These are phyloP conservation scores for Ciborinia camelliae DNA, from an alignment of 2,329 filamentous ascomycete species.

Conservation along the genomic window DNA sequence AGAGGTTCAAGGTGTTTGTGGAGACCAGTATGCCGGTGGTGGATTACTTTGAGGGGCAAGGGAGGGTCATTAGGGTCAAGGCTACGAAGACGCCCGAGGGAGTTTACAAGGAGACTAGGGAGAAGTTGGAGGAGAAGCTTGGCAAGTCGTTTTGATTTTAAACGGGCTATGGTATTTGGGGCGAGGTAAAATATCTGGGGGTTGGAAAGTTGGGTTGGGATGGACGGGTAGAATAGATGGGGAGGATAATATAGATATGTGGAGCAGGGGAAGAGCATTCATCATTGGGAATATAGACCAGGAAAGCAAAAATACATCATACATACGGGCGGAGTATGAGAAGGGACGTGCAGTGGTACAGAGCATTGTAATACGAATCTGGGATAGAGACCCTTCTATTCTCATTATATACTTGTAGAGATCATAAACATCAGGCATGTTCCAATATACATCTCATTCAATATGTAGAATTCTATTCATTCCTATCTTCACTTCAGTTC, in stretches of 20 bases:
- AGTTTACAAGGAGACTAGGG: conserved; percentile 54
- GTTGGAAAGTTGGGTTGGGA: neutral
- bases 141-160: conserved; percentile 46
- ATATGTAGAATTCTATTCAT: conserved; percentile 19
- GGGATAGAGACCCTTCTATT: conserved; percentile 22
- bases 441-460: conserved; percentile 12
- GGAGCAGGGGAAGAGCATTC: conserved; percentile 10
- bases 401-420: neutral
- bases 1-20: conserved; percentile 90
- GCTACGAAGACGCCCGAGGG: conserved; percentile 65
- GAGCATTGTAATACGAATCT: neutral
- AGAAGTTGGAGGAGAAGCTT: conserved; percentile 49
- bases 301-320: conserved; percentile 23
- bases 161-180: neutral
- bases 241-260: conserved; percentile 13
- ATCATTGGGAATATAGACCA: conserved; percentile 11
- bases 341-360: neutral
- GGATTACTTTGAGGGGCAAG: conserved; percentile 72
- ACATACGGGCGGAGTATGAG: conserved; percentile 3
- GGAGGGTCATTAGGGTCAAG: conserved; percentile 75
- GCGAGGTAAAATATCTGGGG: neutral
- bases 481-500: conserved; percentile 13
- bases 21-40: conserved; percentile 98
- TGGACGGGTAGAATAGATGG: conserved; percentile 3
- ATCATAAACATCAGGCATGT: conserved; percentile 16